Conservation (phyloP, 345 rosid species). For the Melastoma malabathricum region DNA sequence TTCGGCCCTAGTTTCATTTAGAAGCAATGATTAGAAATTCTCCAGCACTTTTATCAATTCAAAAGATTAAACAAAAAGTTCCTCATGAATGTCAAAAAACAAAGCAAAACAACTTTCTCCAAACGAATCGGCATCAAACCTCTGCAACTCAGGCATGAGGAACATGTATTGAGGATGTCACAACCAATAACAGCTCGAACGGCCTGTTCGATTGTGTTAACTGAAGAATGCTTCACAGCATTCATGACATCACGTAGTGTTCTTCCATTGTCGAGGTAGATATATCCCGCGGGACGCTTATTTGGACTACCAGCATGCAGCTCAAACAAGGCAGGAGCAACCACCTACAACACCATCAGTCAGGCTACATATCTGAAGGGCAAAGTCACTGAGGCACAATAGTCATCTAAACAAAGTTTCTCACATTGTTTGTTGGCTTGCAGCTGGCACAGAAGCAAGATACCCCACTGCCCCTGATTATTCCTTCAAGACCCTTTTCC, state of each 20-base stretch:
- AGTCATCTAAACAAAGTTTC: constrained; percentile 10
- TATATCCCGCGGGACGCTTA: constrained; percentile 78
- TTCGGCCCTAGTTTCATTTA: constrained; percentile 22
- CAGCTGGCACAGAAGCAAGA: constrained; percentile 62
- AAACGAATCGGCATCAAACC: constrained; percentile 29
- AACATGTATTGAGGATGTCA: constrained; percentile 33
- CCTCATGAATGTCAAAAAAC: no score
- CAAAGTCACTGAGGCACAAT: not conserved
- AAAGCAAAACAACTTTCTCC: no score
- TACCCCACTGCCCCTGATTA: constrained; percentile 47
- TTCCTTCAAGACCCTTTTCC: constrained; percentile 40
- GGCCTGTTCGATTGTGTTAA: constrained; percentile 47
- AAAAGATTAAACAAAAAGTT: no score
- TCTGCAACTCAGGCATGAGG: constrained; percentile 71
- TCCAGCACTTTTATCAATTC: no score
- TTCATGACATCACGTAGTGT: constrained; percentile 80
- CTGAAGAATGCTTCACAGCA: constrained; percentile 48
- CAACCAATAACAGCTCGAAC: constrained; percentile 32
- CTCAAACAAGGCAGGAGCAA: constrained; percentile 49
- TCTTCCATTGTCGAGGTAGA: constrained; percentile 54
- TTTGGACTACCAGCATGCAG: constrained; percentile 77
- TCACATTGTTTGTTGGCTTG: constrained; percentile 40
- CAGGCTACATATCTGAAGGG: constrained; percentile 5
- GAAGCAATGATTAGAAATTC: constrained; percentile 2
- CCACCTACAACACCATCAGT: constrained; percentile 26